These are phyloP conservation scores for Manihot esculenta DNA, from an alignment of 441 rosid species.

Conservation along the genomic window DNA sequence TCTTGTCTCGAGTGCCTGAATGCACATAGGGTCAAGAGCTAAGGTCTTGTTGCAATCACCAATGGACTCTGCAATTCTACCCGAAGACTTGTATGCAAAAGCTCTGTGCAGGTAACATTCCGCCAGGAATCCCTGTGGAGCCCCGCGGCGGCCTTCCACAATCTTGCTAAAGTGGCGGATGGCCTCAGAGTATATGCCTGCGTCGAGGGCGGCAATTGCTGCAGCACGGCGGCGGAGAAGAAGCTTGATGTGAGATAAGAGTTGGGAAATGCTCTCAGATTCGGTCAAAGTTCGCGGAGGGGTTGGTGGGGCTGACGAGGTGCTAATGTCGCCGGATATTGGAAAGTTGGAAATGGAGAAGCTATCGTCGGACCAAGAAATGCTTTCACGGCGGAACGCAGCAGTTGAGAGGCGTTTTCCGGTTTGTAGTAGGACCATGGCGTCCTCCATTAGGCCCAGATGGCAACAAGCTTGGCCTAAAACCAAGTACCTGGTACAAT, in stretches of 20 bases:
- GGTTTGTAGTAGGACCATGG: slow-evolving; percentile 90
- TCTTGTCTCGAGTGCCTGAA: slow-evolving; percentile 83
- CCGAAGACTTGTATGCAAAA: slow-evolving; percentile 59
- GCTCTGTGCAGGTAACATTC: slow-evolving; percentile 86
- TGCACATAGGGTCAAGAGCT: slow-evolving; percentile 68
- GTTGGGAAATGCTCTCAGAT: slow-evolving; percentile 61
- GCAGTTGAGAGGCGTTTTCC: slow-evolving; percentile 89
- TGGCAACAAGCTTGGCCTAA: slow-evolving; percentile 94
- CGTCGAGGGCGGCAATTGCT: slow-evolving; percentile 74
- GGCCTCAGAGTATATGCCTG: slow-evolving; percentile 72
- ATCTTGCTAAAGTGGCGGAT: slow-evolving; percentile 86
- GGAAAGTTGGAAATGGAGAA: slow-evolving; percentile 56
- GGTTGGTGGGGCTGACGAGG: slow-evolving; percentile 44
- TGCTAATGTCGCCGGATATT: slow-evolving; percentile 29
- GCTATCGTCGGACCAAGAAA: slow-evolving; percentile 82
- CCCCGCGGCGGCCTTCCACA: slow-evolving; percentile 74
- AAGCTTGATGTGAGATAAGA: slow-evolving; percentile 72
- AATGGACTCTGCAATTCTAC: slow-evolving; percentile 74
- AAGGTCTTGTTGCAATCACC: slow-evolving; percentile 82
- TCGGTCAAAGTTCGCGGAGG: slow-evolving; percentile 54
- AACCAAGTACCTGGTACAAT: slow-evolving; percentile 62
- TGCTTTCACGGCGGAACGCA: slow-evolving; percentile 87
- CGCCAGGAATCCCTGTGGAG: slow-evolving; percentile 80
- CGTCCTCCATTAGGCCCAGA: slow-evolving; percentile 93
- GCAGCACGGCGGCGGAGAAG: slow-evolving; percentile 87